Evolutionary conservation across 164 flowering plant species (phyloP).

Genomic region (Cinnamomum chago): DNA sequence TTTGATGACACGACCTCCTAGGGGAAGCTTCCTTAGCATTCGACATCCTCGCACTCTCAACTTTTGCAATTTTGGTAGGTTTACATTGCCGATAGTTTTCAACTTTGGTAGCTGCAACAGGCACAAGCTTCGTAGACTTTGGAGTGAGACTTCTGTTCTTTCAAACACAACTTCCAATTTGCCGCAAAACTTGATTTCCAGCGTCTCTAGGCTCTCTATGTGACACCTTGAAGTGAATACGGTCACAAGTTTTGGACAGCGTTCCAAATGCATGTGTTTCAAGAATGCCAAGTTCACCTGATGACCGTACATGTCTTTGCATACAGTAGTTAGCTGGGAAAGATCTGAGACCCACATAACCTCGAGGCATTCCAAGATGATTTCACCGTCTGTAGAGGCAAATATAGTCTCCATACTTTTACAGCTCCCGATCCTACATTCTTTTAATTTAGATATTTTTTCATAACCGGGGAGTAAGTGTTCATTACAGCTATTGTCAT

Average conservation of each 20-base stretch:
- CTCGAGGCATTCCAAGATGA: not conserved
- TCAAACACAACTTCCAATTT: not conserved
- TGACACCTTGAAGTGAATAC: not conserved
- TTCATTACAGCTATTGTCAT: not conserved
- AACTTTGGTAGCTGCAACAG: not conserved
- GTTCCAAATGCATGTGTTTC: not conserved
- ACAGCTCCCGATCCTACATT: not conserved
- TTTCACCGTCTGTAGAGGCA: not conserved
- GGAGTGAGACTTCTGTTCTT: not conserved
- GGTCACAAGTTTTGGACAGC: not conserved
- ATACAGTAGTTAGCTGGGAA: not conserved
- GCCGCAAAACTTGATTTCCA: not conserved
- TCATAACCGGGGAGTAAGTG: too few species aligned
- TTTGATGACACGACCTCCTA: too few species aligned
- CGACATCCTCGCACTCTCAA: not conserved
- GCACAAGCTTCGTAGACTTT: not conserved
- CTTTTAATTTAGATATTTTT: not conserved
- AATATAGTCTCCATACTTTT: not conserved
- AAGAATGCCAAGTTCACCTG: not conserved
- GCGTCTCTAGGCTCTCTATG: not conserved
- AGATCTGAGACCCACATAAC: not conserved
- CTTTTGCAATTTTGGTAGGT: not conserved
- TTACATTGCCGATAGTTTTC: not conserved
- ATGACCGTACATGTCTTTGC: not conserved
- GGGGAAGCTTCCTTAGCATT: not conserved